Conservation (phyloP, 257 asterid genomes). For the Plantago elongata region DNA sequence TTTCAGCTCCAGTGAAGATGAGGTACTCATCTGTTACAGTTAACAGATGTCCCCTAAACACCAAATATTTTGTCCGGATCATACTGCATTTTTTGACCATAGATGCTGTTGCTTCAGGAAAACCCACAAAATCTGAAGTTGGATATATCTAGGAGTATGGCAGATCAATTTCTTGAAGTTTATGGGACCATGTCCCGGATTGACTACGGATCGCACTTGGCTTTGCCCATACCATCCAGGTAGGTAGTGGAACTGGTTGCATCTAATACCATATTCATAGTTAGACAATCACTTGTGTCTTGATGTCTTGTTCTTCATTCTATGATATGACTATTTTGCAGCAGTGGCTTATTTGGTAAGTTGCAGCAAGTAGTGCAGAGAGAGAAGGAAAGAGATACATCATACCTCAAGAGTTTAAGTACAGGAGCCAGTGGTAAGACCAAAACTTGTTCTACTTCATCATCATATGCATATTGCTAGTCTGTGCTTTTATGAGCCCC, state of each 20-base stretch:
- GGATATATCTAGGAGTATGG: conserved; percentile 42
- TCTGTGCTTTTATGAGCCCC: conserved; percentile 9
- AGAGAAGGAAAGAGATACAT: conserved; percentile 60
- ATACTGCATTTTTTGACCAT: conserved; percentile 16
- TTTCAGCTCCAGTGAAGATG: conserved; percentile 44
- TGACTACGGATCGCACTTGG: conserved; percentile 28
- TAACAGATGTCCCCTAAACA: conserved; percentile 10
- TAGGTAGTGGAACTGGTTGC: conserved; percentile 33
- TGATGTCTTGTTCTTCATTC: conserved; percentile 2
- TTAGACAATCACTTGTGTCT: conserved; percentile 16
- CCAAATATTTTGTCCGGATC: conserved; percentile 18
- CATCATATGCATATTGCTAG: conserved; percentile 9
- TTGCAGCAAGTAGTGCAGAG: conserved; percentile 62
- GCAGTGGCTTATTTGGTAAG: conserved; percentile 47
- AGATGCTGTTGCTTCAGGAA: conserved; percentile 44
- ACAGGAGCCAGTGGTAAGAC: conserved; percentile 41
- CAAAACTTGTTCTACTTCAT: conserved; percentile 8
- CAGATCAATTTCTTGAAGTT: conserved; percentile 76
- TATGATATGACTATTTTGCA: conserved; percentile 22
- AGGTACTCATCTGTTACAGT: conserved; percentile 36
- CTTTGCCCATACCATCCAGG: conserved; percentile 42
- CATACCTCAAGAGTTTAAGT: conserved; percentile 37
- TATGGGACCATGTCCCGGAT: conserved; percentile 38
- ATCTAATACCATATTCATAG: conserved; percentile 1
- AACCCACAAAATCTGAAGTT: conserved; percentile 31